A percentile compares a stretch with the other conserved stretches of the same genome.
Conservation (phyloP, 768 basidiomycete species). For the Pseudohyphozyma bogoriensis region DNA sequence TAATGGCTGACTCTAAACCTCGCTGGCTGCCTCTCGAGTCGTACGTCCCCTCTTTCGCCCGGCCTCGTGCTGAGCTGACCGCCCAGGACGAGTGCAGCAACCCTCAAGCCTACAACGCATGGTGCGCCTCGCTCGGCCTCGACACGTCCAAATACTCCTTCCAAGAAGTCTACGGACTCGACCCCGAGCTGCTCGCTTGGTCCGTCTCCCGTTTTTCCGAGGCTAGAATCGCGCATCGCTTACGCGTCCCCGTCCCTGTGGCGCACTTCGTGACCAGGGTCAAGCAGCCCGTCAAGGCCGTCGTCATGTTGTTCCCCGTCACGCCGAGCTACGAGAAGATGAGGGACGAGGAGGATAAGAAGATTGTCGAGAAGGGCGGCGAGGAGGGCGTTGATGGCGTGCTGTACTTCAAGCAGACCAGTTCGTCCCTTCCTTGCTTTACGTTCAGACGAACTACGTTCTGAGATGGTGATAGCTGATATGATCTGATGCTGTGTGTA, state of each 20-base stretch:
- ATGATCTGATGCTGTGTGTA: background rate
- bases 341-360: slow-evolving; percentile 53
- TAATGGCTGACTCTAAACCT: no score
- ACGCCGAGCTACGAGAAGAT: slow-evolving; percentile 45
- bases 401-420: slow-evolving; percentile 70
- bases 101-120: slow-evolving; percentile 19
- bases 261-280: no score
- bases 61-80: no score
- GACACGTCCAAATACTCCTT: slow-evolving; percentile 12
- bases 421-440: background rate
- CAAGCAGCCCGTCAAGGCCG: slow-evolving; percentile 41
- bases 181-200: slow-evolving; percentile 55
- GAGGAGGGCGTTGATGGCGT: slow-evolving; percentile 56
- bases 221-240: no score
- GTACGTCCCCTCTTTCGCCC: no score
- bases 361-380: slow-evolving; percentile 45
- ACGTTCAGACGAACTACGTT: background rate
- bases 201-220: slow-evolving; percentile 39
- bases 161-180: slow-evolving; percentile 23
- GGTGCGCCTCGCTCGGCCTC: slow-evolving; percentile 20
- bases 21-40: no score
- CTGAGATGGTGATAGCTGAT: background rate
- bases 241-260: no score
- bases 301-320: slow-evolving; percentile 75
- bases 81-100: no score